Percentiles rank a stretch among this genome's conserved stretches.
phyloP scores from a whole-genome alignment of 352 stramenopile genomes.

The Globisporangium paroecandrum region DNA sequence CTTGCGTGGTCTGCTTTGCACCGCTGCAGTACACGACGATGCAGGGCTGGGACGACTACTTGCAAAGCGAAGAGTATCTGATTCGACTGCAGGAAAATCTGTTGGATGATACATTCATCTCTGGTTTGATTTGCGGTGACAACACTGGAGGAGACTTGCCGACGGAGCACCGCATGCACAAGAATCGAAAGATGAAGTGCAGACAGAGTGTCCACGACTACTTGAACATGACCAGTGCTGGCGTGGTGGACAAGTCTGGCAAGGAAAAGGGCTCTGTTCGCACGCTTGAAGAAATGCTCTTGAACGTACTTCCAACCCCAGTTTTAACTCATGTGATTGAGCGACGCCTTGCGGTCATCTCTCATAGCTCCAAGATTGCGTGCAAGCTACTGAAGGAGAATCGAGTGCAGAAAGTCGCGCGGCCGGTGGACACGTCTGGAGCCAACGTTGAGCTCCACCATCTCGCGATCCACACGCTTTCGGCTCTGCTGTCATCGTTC shows the following conservation, averaged over 20 bases:
- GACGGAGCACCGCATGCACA: constrained; percentile 85
- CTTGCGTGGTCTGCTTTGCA: constrained; percentile 76
- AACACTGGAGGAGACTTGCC: constrained; percentile 66
- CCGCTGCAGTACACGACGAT: constrained; percentile 67
- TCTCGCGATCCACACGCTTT: constrained; percentile 79
- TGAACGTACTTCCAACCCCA: constrained; percentile 70
- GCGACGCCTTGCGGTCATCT: constrained; percentile 74
- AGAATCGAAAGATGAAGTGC: constrained; percentile 79
- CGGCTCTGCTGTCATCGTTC: constrained; percentile 64
- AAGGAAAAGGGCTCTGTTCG: constrained; percentile 76
- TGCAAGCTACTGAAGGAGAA: constrained; percentile 50
- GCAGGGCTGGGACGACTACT: constrained; percentile 78
- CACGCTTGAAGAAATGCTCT: constrained; percentile 79
- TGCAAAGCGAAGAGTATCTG: constrained; percentile 79
- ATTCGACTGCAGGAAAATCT: constrained; percentile 67
- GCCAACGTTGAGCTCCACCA: constrained; percentile 73
- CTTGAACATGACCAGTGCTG: constrained; percentile 79
- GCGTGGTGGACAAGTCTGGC: constrained; percentile 60
- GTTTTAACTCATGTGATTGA: constrained; percentile 78
- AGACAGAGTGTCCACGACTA: constrained; percentile 78
- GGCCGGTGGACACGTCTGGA: constrained; percentile 32
- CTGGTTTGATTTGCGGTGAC: constrained; percentile 73
- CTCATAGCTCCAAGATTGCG: constrained; percentile 69
- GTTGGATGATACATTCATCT: constrained; percentile 76
- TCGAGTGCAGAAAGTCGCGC: constrained; percentile 35